These are phyloP conservation scores for Exophiala calicioides DNA, from an alignment of 2,329 filamentous ascomycete species.

Conservation along the genomic window DNA sequence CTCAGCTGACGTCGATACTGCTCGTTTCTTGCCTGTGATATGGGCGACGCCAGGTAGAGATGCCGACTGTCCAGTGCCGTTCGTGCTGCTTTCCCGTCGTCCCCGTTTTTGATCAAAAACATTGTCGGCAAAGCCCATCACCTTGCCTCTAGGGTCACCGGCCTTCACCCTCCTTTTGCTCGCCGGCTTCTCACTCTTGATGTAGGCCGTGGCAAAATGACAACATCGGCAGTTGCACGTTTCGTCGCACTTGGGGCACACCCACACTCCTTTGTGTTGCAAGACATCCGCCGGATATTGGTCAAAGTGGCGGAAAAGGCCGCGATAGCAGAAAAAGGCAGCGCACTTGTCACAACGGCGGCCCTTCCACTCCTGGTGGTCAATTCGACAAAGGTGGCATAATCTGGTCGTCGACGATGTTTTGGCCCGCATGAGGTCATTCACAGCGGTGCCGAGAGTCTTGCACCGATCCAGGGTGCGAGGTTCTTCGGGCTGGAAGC, in stretches of 20 bases:
- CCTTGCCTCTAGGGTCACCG: constrained; percentile 36
- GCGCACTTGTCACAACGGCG: constrained; percentile 37
- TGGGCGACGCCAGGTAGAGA: constrained; percentile 17
- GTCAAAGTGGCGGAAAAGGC: constrained; percentile 41
- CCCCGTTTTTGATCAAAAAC: constrained; percentile 41
- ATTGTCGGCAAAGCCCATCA: constrained; percentile 41
- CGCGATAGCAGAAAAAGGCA: constrained; percentile 41
- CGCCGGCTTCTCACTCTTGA: constrained; percentile 38
- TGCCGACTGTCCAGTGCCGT: constrained; percentile 1
- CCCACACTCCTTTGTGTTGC: constrained; percentile 35
- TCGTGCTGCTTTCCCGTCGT: constrained; percentile 21
- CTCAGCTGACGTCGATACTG: constrained; percentile 25
- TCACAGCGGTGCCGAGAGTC: constrained; percentile 35
- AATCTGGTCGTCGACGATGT: constrained; percentile 30
- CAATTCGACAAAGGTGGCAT: constrained; percentile 41
- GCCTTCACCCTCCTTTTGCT: constrained; percentile 37
- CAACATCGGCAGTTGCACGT: constrained; percentile 41
- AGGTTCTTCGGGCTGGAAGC: constrained; percentile 31
- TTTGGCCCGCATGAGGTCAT: constrained; percentile 35
- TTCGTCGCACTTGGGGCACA: constrained; percentile 39
- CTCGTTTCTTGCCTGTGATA: constrained; percentile 29
- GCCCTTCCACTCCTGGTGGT: constrained; percentile 40
- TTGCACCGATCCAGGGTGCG: constrained; percentile 30
- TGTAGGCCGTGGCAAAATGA: constrained; percentile 38
- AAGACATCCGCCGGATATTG: constrained; percentile 36